Evolutionary conservation across 805 yeast genomes (phyloP).

Genomic region (Candida xyloterini): DNA sequence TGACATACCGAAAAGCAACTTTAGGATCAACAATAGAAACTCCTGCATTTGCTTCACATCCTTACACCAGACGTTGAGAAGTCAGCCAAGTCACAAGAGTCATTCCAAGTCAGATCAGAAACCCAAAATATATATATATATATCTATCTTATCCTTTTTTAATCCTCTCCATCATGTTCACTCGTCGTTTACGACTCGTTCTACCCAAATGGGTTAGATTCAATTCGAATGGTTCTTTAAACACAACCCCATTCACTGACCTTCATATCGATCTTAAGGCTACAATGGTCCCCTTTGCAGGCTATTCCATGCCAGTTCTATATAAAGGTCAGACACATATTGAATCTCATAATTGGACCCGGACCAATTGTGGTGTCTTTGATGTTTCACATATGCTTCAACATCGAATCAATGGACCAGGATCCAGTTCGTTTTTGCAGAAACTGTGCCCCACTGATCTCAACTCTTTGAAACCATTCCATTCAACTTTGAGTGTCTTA

Average conservation of each 20-base stretch:
- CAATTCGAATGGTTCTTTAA: constrained; percentile 28
- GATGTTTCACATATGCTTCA: constrained; percentile 98
- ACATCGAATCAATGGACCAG: constrained; percentile 71
- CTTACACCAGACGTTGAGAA: too few relatives aligned
- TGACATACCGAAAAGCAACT: background rate
- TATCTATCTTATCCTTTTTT: background rate
- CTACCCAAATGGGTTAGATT: background rate
- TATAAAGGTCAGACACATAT: constrained; percentile 84
- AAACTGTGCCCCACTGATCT: constrained; percentile 88
- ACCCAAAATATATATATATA: background rate
- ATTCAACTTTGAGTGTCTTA: constrained; percentile 74
- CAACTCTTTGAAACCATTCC: constrained; percentile 48
- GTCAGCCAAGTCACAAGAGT: background rate
- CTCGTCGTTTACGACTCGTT: background rate
- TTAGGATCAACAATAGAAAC: too few relatives aligned
- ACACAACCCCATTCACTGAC: constrained; percentile 77
- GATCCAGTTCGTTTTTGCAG: constrained; percentile 65
- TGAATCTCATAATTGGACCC: constrained; percentile 93
- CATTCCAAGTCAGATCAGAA: constrained; percentile 3
- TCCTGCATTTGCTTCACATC: too few relatives aligned
- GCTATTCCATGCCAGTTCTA: constrained; percentile 92
- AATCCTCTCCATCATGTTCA: constrained; percentile 1
- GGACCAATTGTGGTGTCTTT: constrained; percentile 82
- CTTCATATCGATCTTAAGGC: constrained; percentile 78
- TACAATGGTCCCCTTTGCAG: constrained; percentile 94